Evolutionary conservation across 2,329 filamentous ascomycete species (phyloP).

Genomic region (Pestalotiopsis sp.): DNA sequence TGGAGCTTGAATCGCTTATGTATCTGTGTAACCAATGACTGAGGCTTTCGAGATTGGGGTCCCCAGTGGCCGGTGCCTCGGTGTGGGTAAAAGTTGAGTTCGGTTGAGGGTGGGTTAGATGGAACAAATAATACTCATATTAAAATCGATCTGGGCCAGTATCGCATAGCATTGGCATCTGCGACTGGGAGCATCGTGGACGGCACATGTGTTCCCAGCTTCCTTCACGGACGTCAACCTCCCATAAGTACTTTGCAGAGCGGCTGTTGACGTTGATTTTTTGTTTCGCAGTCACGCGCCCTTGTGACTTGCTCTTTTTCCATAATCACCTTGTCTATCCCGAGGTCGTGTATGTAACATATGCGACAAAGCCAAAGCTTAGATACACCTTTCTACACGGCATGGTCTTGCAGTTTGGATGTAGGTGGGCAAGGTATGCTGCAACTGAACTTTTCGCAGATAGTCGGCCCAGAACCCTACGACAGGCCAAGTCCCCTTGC

Average conservation of each 20-base stretch:
- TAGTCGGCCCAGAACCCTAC: background rate
- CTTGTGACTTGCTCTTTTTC: background rate
- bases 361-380: background rate
- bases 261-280: background rate
- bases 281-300: background rate
- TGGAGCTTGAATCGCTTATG: conserved; percentile 12
- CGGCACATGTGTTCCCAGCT: background rate
- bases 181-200: background rate
- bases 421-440: no score
- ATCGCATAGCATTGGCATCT: background rate
- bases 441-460: background rate
- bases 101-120: background rate
- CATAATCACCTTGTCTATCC: background rate
- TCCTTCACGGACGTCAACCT: background rate
- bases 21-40: conserved; percentile 11
- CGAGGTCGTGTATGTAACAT: background rate
- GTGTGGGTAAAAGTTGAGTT: conserved; percentile 2
- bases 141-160: background rate
- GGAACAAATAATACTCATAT: background rate
- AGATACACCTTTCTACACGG: background rate
- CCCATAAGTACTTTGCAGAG: background rate
- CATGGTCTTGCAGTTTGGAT: background rate
- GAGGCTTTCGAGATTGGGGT: background rate
- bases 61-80: conserved; percentile 4
- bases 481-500: background rate